Evolutionary conservation across 2,329 filamentous ascomycete species (phyloP).

Genomic region (Colletotrichum ledebouriae): DNA sequence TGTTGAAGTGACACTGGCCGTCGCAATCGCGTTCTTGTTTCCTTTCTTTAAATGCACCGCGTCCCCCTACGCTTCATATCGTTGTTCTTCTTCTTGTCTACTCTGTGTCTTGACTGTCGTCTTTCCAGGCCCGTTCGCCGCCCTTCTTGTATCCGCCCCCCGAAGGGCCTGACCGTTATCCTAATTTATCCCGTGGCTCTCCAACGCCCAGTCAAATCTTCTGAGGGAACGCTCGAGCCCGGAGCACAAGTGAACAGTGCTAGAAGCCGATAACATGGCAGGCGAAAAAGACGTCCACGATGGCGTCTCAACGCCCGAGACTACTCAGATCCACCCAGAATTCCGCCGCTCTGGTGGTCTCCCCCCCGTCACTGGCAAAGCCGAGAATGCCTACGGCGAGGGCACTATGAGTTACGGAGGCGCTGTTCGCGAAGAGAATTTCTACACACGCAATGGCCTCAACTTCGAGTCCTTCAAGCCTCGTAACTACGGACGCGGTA

Average conservation of each 20-base stretch:
- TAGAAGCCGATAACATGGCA: constrained; percentile 9
- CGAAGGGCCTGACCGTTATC: constrained; percentile 8
- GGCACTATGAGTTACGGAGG: constrained; percentile 15
- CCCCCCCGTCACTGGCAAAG: background rate
- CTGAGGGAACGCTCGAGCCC: background rate
- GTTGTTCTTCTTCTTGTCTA: constrained; percentile 5
- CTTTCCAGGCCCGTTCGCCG: constrained; percentile 11
- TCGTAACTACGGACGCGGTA: constrained; percentile 42
- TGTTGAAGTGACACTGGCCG: background rate
- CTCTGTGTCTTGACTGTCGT: constrained; percentile 26
- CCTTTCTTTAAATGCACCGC: constrained; percentile 29
- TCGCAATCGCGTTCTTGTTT: constrained; percentile 15
- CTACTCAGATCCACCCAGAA: constrained; percentile 31
- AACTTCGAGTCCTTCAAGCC: constrained; percentile 46
- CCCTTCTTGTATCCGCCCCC: constrained; percentile 1
- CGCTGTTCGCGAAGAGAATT: constrained; percentile 27
- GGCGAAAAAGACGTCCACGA: constrained; percentile 36
- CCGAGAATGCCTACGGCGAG: background rate
- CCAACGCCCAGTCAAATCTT: too few species aligned
- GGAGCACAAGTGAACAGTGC: background rate
- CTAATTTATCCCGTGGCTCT: background rate
- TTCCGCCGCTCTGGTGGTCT: background rate
- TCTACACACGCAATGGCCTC: constrained; percentile 45
- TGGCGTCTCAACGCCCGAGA: constrained; percentile 37
- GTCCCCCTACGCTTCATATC: constrained; percentile 14